Evolutionary conservation across 345 rosid genomes (phyloP).

Genomic region (Citropsis articulata): DNA sequence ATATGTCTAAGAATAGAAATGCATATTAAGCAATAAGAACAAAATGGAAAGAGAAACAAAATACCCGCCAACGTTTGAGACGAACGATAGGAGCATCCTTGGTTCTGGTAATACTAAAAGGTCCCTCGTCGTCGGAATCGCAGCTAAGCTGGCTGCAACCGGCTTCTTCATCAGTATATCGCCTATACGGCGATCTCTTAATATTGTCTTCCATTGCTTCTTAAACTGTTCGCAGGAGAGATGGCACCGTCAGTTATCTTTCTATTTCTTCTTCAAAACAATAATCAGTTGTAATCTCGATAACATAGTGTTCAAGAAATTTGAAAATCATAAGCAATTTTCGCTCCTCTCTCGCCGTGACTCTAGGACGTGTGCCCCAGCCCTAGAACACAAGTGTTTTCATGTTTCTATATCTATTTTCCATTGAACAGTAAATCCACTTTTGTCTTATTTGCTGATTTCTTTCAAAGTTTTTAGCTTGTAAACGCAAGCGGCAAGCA

Average conservation of each 20-base stretch:
- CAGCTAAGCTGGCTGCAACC: conserved; percentile 23
- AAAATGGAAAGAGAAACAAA: conserved; percentile 1
- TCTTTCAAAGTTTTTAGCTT: no score
- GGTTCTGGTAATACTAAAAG: conserved; percentile 65
- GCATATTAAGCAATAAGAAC: neutral
- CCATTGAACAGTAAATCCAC: no score
- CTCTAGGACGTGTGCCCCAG: no score
- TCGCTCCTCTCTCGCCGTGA: no score
- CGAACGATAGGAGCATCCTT: conserved; percentile 67
- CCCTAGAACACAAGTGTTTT: no score
- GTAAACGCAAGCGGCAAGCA: no score
- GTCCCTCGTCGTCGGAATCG: conserved; percentile 26
- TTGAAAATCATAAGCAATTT: no score
- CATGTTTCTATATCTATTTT: no score
- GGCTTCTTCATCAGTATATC: conserved; percentile 48
- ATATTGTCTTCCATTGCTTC: conserved; percentile 18
- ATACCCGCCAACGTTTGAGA: conserved; percentile 89
- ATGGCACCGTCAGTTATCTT: conserved; percentile 39
- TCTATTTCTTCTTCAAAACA: neutral
- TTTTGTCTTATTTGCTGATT: no score
- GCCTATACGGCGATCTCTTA: conserved; percentile 38
- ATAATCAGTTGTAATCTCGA: neutral
- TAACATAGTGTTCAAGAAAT: no score
- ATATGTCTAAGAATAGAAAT: neutral
- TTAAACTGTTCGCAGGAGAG: conserved; percentile 57